A percentile compares a stretch with the other conserved stretches of the same genome.
These are phyloP conservation scores for Syncephalastrum racemosum DNA, from an alignment of 371 early-diverging fungal genomes.

Conservation along the genomic window DNA sequence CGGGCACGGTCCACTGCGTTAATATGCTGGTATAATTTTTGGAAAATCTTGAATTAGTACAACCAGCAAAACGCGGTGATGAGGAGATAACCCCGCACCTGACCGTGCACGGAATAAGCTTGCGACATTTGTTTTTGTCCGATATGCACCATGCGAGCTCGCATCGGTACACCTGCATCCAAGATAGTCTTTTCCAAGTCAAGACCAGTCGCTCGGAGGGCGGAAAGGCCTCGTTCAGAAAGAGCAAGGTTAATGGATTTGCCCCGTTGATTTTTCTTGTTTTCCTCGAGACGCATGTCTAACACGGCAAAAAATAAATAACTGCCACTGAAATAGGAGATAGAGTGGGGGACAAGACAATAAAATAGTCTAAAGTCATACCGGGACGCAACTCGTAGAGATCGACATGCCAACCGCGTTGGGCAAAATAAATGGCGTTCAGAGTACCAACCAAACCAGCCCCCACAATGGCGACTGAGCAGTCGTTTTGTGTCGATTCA, in stretches of 20 bases:
- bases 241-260: conserved; percentile 95
- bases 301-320: conserved; percentile 9
- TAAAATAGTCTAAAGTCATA: conserved; percentile 28
- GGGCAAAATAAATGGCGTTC: conserved; percentile 88
- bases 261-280: conserved; percentile 58
- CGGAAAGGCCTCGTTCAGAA: conserved; percentile 86
- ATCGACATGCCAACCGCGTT: conserved; percentile 87
- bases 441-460: conserved; percentile 94
- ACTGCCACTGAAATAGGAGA: background rate
- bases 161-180: conserved; percentile 85
- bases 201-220: conserved; percentile 71
- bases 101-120: conserved; percentile 85
- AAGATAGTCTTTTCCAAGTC: conserved; percentile 67
- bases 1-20: conserved; percentile 90
- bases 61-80: background rate
- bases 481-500: too few relatives aligned
- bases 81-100: conserved; percentile 49
- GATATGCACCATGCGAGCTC: conserved; percentile 90
- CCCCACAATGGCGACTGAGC: conserved; percentile 75
- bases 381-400: conserved; percentile 88
- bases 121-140: conserved; percentile 68
- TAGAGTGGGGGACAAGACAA: background rate
- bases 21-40: too few relatives aligned
- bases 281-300: conserved; percentile 70
- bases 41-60: conserved; percentile 3